A percentile compares a stretch with the other conserved stretches of the same genome.
Evolutionary conservation across 1,139 yeast genomes (phyloP).

Genomic region (Wickerhamomyces sp.): DNA sequence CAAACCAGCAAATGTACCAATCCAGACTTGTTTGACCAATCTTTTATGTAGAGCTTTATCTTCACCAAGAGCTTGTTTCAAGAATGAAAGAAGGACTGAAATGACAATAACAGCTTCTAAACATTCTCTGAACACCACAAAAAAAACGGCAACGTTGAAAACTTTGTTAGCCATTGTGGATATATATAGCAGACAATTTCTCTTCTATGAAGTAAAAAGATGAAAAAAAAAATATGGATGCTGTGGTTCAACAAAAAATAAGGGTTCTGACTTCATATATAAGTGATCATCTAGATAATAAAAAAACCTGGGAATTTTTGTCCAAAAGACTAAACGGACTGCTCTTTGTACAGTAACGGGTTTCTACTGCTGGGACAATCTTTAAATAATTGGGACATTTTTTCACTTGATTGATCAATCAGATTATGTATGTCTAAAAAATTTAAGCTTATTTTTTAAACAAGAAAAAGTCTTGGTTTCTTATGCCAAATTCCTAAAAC

Average conservation of each 20-base stretch:
- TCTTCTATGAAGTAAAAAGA: too few species aligned
- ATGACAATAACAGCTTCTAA: conserved; percentile 84
- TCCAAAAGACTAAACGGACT: background rate
- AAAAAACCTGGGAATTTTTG: background rate
- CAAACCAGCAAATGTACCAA: conserved; percentile 72
- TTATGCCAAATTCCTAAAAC: background rate
- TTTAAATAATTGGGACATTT: conserved; percentile 3
- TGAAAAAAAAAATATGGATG: too few species aligned
- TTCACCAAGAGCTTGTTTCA: conserved; percentile 50
- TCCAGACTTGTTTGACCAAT: conserved; percentile 73
- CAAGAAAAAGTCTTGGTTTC: background rate
- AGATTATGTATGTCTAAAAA: conserved; percentile 1
- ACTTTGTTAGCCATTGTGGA: conserved; percentile 2
- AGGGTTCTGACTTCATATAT: background rate
- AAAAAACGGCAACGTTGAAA: conserved; percentile 41
- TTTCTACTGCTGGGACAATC: background rate
- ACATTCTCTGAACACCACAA: conserved; percentile 82
- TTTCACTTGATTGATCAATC: conserved; percentile 1
- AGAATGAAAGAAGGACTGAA: conserved; percentile 77
- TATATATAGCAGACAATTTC: too few species aligned
- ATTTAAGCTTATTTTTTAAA: conserved; percentile 1
- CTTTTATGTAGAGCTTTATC: conserved; percentile 29
- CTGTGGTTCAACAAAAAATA: too few species aligned
- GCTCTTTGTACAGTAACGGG: background rate
- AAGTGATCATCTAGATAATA: background rate